A percentile compares a stretch with the other conserved stretches of the same genome.
phyloP scores from a whole-genome alignment of 2,329 filamentous ascomycete species.

The Apiospora saccharicola region DNA sequence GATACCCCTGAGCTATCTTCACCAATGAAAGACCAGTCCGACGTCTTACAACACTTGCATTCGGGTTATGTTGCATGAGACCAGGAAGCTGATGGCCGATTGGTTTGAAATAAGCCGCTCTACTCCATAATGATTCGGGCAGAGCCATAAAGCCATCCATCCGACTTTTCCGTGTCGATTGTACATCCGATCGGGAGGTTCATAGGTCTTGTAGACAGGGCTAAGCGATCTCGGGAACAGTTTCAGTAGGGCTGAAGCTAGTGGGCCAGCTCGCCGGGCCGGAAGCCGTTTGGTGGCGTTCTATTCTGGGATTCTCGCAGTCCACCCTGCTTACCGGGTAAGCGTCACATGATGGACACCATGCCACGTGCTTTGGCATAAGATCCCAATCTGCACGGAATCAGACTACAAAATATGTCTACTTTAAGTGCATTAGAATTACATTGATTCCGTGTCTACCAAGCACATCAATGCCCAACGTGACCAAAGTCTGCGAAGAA shows the following conservation, averaged over 20 bases:
- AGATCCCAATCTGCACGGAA: background rate
- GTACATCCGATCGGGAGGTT: background rate
- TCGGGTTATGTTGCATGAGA: background rate
- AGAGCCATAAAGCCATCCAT: background rate
- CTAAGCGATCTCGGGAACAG: background rate
- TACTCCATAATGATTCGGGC: background rate
- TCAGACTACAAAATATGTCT: background rate
- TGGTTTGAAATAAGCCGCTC: background rate
- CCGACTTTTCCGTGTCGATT: background rate
- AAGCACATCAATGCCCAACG: no score
- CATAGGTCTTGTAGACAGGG: background rate
- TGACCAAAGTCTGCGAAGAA: background rate
- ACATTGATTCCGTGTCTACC: no score
- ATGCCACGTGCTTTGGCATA: background rate
- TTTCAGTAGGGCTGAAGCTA: background rate
- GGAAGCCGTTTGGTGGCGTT: background rate
- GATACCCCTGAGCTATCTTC: background rate
- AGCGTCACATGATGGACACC: background rate
- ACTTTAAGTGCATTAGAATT: no score
- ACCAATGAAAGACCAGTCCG: background rate
- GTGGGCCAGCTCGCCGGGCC: background rate
- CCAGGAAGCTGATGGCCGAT: background rate
- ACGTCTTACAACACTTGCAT: background rate
- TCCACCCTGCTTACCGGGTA: background rate
- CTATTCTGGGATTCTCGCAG: background rate